Evolutionary conservation across 2,329 filamentous ascomycete species (phyloP), one percentile per base, ranked within the genome.

Genomic region (Aspergillus intermedius): DNA sequence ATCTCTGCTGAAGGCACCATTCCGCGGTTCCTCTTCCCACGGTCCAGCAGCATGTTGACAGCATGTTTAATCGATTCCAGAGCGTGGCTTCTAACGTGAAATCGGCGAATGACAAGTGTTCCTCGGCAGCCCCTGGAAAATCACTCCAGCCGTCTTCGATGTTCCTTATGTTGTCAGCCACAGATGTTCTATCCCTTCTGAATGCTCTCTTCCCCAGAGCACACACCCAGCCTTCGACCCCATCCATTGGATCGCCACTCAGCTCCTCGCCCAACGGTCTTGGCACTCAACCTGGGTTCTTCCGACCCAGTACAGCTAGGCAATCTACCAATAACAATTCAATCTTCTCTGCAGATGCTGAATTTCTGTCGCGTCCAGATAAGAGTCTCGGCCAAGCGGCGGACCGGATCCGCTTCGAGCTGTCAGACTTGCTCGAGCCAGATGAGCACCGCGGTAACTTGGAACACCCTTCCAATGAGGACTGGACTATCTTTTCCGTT

Each of bases 401-500:
- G 25, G 66, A 71, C 50, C 61, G 65, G 19, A 70, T 72, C 43
- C 68, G 68, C 32, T 70, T 71, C 45, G 69, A 72, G 51, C 39
- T 72, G 23, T 68, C 63, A 9, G 69, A 68, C 46, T 48, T 69
- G 47, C 60, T 63, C 30, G 68, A 70, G 43, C 62, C 62, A 9
- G 63, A 65, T 43, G 62, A 62, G 46, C 15, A 40, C 8, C 67
- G 65, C 17, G 83, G 89, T 12, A 78, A 74, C 10, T 75, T 84
- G 15, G 81, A 83, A 47, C 87, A 93, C 59, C 88, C 88, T 7
- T 91, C 87, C 53, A 84, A 85, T 1, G 89, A 94, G 68, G 78
- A 84, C 48, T 95, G 89, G 89, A 80, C 86, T 4, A 84, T 93
- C 5, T 73, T 94, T 7, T 91, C 91, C 60, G 81, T 94, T 48